Base-by-base conservation (phyloP, 768 basidiomycete genomes). In the Boletus rufocinnamomeus region DNA sequence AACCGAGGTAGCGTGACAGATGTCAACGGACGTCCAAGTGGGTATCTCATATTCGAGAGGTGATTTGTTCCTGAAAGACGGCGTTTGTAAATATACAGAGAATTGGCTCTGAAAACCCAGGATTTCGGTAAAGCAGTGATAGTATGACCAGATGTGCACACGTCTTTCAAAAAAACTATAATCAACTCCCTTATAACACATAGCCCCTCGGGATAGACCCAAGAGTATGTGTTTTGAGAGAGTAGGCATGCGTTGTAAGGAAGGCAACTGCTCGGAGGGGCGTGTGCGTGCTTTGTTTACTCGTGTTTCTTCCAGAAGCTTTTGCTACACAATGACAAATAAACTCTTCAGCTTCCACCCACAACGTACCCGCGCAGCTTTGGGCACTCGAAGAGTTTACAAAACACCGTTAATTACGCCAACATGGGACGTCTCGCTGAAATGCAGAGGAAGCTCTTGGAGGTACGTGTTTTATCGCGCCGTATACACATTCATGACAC, bases 401-500 rank as follows among this genome's bases (percentile, higher is more conserved):
- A 47, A 59, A 40, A 51, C 17, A 58, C 51, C 27, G 45, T 50
- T 50, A 43, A 61, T 64, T 59, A 52, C 21, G 51, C 8, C 73
- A 82, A 66, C 27, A 98, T 98, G 95, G 95, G 95, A 68, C 84
- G 93, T 49, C 84, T 98, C 56, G 95, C 95, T 59, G 95, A 98
- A 75, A 93, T 94, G 92, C 95, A 98, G 79, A 86, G 95, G 63
- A 97, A 93, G 89, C 91, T 98, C 75, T 73, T 84, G 52, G 80
- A 84, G 76, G 84, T 81, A 63, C n/a, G 75, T 79, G 56, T 80
- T 79, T 79, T 74, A 19, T 40, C 51, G 21, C 2, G 47, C 56
- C 54, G 10, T 44, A 56, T 21, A 28, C 10, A 45, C 37, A 28
- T 25, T 50, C 17, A 43, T 65, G 48, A 62, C 30, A 34, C 35